These are phyloP conservation scores for Talaromyces albobiverticillius DNA, from an alignment of 2,329 filamentous ascomycete genomes.

Conservation along the genomic window DNA sequence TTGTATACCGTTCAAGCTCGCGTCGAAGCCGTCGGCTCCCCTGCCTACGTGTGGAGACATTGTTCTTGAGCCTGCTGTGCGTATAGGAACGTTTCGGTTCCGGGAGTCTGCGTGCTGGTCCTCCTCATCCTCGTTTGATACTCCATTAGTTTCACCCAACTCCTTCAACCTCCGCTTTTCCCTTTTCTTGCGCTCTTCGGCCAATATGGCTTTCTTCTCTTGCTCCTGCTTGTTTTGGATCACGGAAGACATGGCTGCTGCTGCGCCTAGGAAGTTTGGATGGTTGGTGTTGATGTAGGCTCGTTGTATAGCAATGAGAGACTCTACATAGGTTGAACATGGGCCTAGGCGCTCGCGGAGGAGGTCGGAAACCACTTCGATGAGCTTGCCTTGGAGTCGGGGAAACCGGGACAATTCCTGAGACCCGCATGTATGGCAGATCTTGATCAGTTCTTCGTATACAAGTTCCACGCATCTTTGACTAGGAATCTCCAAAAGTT, in stretches of 20 bases:
- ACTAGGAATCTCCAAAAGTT: slow-evolving; percentile 88
- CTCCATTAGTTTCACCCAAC: slow-evolving; percentile 70
- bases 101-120: slow-evolving; percentile 59
- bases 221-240: slow-evolving; percentile 93
- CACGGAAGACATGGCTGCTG: slow-evolving; percentile 95
- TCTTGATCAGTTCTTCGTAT: slow-evolving; percentile 98
- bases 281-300: slow-evolving; percentile 99
- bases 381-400: slow-evolving; percentile 90
- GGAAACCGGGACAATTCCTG: slow-evolving; percentile 91
- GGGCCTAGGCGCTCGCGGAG: slow-evolving; percentile 89
- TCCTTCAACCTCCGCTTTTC: slow-evolving; percentile 83
- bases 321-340: slow-evolving; percentile 87
- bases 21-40: slow-evolving; percentile 59
- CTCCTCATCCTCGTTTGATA: slow-evolving; percentile 66
- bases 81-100: slow-evolving; percentile 51
- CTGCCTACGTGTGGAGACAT: slow-evolving; percentile 74
- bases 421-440: slow-evolving; percentile 96
- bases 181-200: slow-evolving; percentile 81
- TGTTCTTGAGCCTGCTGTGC: slow-evolving; percentile 66
- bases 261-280: slow-evolving; percentile 94
- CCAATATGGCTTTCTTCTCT: slow-evolving; percentile 74
- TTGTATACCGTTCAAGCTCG: slow-evolving; percentile 65
- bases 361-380: slow-evolving; percentile 95
- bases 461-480: slow-evolving; percentile 97
- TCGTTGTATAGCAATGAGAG: slow-evolving; percentile 92